phyloP scores from a whole-genome alignment of 768 basidiomycete species.

The Gyrodon lividus region DNA sequence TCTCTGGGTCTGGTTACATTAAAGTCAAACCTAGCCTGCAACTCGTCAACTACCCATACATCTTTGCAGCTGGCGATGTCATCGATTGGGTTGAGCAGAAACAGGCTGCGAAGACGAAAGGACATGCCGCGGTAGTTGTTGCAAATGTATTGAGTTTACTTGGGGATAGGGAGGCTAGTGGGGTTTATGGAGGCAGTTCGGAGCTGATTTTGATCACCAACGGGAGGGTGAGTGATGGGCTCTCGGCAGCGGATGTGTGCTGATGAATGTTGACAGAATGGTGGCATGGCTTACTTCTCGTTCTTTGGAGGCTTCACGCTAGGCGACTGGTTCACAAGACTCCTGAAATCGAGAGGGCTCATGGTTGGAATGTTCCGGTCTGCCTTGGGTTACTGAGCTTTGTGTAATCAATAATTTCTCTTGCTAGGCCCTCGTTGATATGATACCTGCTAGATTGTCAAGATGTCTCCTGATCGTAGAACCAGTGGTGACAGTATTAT shows the following conservation, averaged over 20 bases:
- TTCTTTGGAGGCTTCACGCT: slow-evolving; percentile 45
- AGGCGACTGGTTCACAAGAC: slow-evolving; percentile 42
- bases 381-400: slow-evolving; percentile 25
- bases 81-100: slow-evolving; percentile 66
- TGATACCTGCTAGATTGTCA: too few relatives aligned
- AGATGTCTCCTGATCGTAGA: neutral
- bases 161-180: slow-evolving; percentile 33
- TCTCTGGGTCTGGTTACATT: slow-evolving; percentile 42
- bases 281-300: slow-evolving; percentile 39
- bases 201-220: slow-evolving; percentile 57
- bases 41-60: slow-evolving; percentile 45
- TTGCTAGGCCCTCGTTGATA: neutral
- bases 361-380: slow-evolving; percentile 29
- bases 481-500: too few relatives aligned
- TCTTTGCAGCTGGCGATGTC: slow-evolving; percentile 68
- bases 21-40: slow-evolving; percentile 60
- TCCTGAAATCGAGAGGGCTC: slow-evolving; percentile 40
- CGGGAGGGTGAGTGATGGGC: slow-evolving; percentile 44
- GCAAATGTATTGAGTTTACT: slow-evolving; percentile 51
- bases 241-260: slow-evolving; percentile 2
- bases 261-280: slow-evolving; percentile 30
- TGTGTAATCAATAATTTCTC: too few relatives aligned
- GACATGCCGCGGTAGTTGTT: slow-evolving; percentile 45
- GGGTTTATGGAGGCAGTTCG: slow-evolving; percentile 45
- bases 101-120: slow-evolving; percentile 45